Base-by-base conservation (phyloP, 768 basidiomycete genomes). In the Rhodosporidiobolus sp. region DNA sequence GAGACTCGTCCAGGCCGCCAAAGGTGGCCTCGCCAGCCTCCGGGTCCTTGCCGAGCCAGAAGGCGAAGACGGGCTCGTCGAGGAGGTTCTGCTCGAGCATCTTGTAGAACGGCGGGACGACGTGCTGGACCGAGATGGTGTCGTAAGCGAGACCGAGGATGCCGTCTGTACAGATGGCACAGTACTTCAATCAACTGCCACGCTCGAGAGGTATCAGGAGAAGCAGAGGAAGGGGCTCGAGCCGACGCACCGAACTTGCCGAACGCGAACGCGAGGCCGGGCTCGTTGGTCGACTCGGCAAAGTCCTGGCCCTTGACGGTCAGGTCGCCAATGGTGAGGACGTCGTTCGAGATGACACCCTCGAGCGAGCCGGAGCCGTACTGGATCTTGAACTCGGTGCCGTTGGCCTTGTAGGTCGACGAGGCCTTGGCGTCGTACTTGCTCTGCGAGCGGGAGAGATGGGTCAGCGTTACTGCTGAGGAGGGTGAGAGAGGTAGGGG, bases 351-450 rank as follows among this genome's bases (percentile, higher is more conserved):
- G 65, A 98, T 89, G 80, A 90, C 93, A 67, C 96, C 96, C 80
- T 96, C 89, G 88, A 99, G 92, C 3, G 94, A 93, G 34, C 96
- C 96, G 43, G 92, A 90, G 22, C 96, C 96, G 79, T 98, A 98
- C 73, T 87, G 90, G 76, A 98, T 99, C 54, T 88, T 86, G 78
- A 99, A 98, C 10, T 86, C 84, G 58, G 91, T 84, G 10, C 94
- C 95, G 81, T 98, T 99, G 76, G 87, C 85, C 83, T 90, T 91
- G 87, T 95, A 88, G 0, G 93, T 87, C 1, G 88, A 87, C 0
- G 96, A 99, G 0, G 85, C 72, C 20, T 82, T 79, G 2, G 90
- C 88, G 75, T 96, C 89, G 80, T 96, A 98, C 84, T 96, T 97
- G 70, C 34, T 6, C 69, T 70, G 58, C 49, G 35, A 24, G 35